phyloP scores from a whole-genome alignment of 306 rosid species.

The Medicago arabica region DNA sequence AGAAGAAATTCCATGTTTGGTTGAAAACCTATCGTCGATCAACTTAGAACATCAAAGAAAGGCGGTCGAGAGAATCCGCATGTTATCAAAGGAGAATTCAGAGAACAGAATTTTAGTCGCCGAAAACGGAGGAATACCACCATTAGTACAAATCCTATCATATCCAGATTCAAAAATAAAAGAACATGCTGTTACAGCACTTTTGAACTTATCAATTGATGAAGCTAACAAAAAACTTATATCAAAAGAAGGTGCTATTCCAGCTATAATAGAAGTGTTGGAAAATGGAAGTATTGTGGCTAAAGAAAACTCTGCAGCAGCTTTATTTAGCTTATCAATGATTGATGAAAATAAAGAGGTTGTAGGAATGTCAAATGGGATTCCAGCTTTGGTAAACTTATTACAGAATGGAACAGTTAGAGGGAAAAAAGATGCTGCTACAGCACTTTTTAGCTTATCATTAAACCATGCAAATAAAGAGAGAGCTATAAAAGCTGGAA shows the following conservation, averaged over 20 bases:
- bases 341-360: slow-evolving; percentile 70
- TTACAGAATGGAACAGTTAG: slow-evolving; percentile 64
- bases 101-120: slow-evolving; percentile 77
- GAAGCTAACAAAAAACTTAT: slow-evolving; percentile 76
- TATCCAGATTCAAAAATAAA: slow-evolving; percentile 76
- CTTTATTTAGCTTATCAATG: slow-evolving; percentile 93
- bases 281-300: slow-evolving; percentile 69
- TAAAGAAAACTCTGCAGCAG: slow-evolving; percentile 84
- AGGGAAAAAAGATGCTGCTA: slow-evolving; percentile 87
- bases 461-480: slow-evolving; percentile 67
- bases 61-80: slow-evolving; percentile 72
- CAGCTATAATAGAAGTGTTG: slow-evolving; percentile 75
- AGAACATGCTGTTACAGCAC: slow-evolving; percentile 84
- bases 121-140: slow-evolving; percentile 73
- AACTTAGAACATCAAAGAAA: slow-evolving; percentile 64
- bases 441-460: slow-evolving; percentile 81
- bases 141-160: slow-evolving; percentile 68
- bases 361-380: slow-evolving; percentile 65
- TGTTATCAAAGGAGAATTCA: slow-evolving; percentile 81
- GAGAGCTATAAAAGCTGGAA: slow-evolving; percentile 72
- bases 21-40: slow-evolving; percentile 54
- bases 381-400: slow-evolving; percentile 70
- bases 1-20: slow-evolving; percentile 63
- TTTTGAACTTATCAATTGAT: slow-evolving; percentile 76
- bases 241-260: slow-evolving; percentile 76